These are phyloP conservation scores for Aspergillus quadrilineatus DNA, from an alignment of 2,329 filamentous ascomycete species.

Conservation along the genomic window DNA sequence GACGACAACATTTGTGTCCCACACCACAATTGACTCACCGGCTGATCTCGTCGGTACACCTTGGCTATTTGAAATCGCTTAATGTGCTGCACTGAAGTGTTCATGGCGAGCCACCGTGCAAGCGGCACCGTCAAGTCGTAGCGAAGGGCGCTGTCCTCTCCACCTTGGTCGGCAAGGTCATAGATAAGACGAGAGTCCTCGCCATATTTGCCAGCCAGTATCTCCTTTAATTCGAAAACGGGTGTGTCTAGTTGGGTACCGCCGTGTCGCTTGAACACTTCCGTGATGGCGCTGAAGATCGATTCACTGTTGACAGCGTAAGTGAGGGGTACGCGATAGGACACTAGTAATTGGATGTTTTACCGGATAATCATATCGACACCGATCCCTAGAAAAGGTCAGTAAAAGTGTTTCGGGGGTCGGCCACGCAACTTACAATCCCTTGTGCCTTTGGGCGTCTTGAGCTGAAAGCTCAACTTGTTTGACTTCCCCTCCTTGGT, in stretches of 20 bases:
- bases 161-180: conserved; percentile 82
- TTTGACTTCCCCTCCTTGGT: conserved; percentile 36
- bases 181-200: conserved; percentile 93
- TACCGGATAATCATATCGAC: conserved; percentile 15
- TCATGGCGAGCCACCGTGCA: conserved; percentile 91
- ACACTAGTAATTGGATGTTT: background rate
- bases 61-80: conserved; percentile 96
- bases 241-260: conserved; percentile 76
- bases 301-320: conserved; percentile 9
- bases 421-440: conserved; percentile 55
- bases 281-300: conserved; percentile 72
- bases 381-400: conserved; percentile 9
- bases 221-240: conserved; percentile 84
- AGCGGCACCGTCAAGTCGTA: conserved; percentile 90
- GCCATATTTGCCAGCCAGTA: conserved; percentile 85
- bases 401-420: background rate
- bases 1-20: background rate
- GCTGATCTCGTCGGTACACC: conserved; percentile 79
- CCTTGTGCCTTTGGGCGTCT: conserved; percentile 87
- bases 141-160: conserved; percentile 78
- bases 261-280: conserved; percentile 81
- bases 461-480: conserved; percentile 63
- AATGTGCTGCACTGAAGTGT: conserved; percentile 75
- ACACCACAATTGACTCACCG: conserved; percentile 29
- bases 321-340: conserved; percentile 63